These are phyloP conservation scores for Brassica balearica DNA, from an alignment of 441 rosid genomes.

Conservation along the genomic window DNA sequence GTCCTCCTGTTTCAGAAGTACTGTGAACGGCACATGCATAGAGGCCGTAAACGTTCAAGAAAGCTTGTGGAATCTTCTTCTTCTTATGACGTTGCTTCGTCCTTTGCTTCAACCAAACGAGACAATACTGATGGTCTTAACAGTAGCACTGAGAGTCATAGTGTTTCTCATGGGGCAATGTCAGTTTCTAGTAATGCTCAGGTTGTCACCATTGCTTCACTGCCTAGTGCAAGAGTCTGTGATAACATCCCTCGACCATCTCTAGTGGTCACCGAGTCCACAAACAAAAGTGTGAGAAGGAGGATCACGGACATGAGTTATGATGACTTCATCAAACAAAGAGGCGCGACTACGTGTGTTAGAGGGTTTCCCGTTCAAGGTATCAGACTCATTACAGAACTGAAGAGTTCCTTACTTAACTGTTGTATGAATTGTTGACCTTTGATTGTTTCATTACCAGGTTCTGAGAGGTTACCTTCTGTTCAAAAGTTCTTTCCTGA, in stretches of 20 bases:
- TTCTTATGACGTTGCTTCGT: constrained; percentile 43
- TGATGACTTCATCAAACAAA: constrained; percentile 37
- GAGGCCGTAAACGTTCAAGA: constrained; percentile 86
- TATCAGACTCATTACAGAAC: background rate
- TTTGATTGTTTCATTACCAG: constrained; percentile 33
- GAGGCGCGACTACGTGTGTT: constrained; percentile 28
- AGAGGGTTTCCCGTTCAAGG: constrained; percentile 25
- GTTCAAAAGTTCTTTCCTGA: constrained; percentile 41
- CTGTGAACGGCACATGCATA: constrained; percentile 74
- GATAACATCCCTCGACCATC: constrained; percentile 24
- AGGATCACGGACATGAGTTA: constrained; percentile 22
- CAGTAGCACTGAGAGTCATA: constrained; percentile 31
- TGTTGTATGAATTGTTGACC: constrained; percentile 26
- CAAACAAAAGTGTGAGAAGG: constrained; percentile 26
- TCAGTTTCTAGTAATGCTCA: constrained; percentile 38
- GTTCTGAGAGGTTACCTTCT: constrained; percentile 36
- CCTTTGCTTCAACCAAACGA: constrained; percentile 32
- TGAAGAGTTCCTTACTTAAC: background rate
- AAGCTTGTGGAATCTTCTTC: constrained; percentile 75
- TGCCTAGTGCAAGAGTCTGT: constrained; percentile 17
- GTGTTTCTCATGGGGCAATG: constrained; percentile 16
- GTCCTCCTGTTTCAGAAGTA: constrained; percentile 67
- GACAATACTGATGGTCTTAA: constrained; percentile 33
- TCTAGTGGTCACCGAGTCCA: constrained; percentile 26
- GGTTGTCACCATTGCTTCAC: constrained; percentile 40